Conservation (phyloP, 306 rosid genomes). For the Coriaria nepalensis region DNA sequence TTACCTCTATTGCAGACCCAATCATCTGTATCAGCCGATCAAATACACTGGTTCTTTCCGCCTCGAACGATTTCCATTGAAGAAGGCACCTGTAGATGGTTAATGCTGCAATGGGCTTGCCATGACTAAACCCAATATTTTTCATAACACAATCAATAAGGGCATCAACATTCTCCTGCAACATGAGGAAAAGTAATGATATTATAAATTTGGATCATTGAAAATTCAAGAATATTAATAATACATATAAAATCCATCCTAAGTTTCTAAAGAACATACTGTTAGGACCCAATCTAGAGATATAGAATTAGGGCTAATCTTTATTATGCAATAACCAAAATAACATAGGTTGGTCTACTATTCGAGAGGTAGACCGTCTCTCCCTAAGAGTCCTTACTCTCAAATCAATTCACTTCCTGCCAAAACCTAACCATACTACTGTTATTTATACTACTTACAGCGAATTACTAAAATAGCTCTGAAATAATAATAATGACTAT, state of each 20-base stretch:
- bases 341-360: too few species aligned
- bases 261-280: constrained; percentile 21
- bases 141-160: constrained; percentile 71
- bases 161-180: constrained; percentile 91
- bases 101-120: constrained; percentile 95
- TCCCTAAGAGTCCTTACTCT: too few species aligned
- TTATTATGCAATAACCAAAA: too few species aligned
- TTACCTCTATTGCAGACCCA: constrained; percentile 96
- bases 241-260: constrained; percentile 4
- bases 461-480: too few species aligned
- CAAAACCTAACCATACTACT: too few species aligned
- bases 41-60: constrained; percentile 97
- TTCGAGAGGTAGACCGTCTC: too few species aligned
- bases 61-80: constrained; percentile 98
- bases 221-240: constrained; percentile 1
- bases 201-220: constrained; percentile 11
- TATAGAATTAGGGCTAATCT: too few species aligned
- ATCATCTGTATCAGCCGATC: constrained; percentile 99
- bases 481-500: too few species aligned
- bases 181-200: constrained; percentile 13
- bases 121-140: constrained; percentile 76
- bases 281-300: too few species aligned
- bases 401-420: too few species aligned
- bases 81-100: constrained; percentile 96
- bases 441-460: too few species aligned